Percentiles rank a stretch among this genome's conserved stretches.
Evolutionary conservation across 371 early-diverging fungal species (phyloP).

Genomic region (Mucor saturninus): DNA sequence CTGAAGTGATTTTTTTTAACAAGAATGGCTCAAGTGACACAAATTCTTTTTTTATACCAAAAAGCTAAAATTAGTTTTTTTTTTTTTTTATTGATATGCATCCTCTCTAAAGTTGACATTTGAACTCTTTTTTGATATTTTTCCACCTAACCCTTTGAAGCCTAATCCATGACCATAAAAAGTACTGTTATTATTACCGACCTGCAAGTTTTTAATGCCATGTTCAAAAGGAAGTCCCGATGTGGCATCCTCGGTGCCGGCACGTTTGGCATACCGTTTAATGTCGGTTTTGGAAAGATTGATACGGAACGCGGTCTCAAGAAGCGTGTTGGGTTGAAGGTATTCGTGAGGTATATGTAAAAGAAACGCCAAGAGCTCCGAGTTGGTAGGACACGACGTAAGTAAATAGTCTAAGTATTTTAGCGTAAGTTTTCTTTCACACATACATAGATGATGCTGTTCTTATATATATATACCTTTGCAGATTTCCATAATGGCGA

Average conservation of each 20-base stretch:
- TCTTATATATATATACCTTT: slow-evolving; percentile 35
- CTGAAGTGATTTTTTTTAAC: too few species aligned
- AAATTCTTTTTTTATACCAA: neutral
- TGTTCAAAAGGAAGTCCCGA: slow-evolving; percentile 49
- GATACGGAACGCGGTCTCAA: slow-evolving; percentile 75
- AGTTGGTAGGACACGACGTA: slow-evolving; percentile 75
- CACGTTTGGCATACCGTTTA: slow-evolving; percentile 50
- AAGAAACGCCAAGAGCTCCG: slow-evolving; percentile 77
- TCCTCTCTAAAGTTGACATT: slow-evolving; percentile 3
- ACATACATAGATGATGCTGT: neutral
- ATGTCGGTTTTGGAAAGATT: slow-evolving; percentile 60
- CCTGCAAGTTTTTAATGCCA: slow-evolving; percentile 51
- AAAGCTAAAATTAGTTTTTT: neutral
- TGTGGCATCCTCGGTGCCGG: slow-evolving; percentile 37
- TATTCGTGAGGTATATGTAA: slow-evolving; percentile 82
- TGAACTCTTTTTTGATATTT: slow-evolving; percentile 21
- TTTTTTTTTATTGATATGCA: neutral
- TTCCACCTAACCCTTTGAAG: slow-evolving; percentile 23
- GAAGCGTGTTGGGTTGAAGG: slow-evolving; percentile 68
- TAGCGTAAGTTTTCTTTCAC: neutral
- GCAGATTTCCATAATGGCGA: slow-evolving; percentile 77
- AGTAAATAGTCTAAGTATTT: slow-evolving; percentile 59
- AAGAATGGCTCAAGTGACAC: too few species aligned
- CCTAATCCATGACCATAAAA: slow-evolving; percentile 17
- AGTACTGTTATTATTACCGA: slow-evolving; percentile 24